These are phyloP conservation scores for Beauveria sp. DNA, from an alignment of 2,329 filamentous ascomycete species.

Conservation along the genomic window DNA sequence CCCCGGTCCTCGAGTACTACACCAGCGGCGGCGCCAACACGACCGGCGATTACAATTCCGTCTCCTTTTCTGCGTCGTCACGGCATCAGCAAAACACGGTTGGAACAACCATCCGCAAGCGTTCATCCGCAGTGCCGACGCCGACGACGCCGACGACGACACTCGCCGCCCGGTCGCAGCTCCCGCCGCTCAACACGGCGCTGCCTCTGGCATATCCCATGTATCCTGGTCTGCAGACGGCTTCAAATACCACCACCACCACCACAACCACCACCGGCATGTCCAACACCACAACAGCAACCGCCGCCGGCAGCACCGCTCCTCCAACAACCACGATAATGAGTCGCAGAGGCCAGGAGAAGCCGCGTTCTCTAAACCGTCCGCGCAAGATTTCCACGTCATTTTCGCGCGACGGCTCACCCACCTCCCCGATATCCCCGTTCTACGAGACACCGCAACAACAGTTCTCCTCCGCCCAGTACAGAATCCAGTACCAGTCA, in stretches of 20 bases:
- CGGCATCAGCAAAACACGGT: no score
- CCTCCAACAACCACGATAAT: slow-evolving; percentile 10
- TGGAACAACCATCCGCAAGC: background rate
- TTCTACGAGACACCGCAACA: no score
- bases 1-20: slow-evolving; percentile 4
- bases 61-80: background rate
- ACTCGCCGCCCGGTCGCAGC: background rate
- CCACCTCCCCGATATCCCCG: no score
- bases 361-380: slow-evolving; percentile 24
- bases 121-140: background rate
- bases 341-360: slow-evolving; percentile 11
- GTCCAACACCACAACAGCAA: background rate
- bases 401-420: slow-evolving; percentile 14
- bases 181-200: slow-evolving; percentile 4
- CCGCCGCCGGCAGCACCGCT: background rate
- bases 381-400: slow-evolving; percentile 28
- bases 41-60: background rate
- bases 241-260: background rate
- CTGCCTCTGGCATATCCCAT: slow-evolving; percentile 18
- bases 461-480: no score
- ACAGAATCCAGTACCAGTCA: no score
- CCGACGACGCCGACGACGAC: background rate
- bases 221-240: slow-evolving; percentile 25
- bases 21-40: background rate
- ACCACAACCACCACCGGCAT: background rate